Evolutionary conservation across 192 early-diverging fungal species (phyloP).

Genomic region (Phycomyces nitens): DNA sequence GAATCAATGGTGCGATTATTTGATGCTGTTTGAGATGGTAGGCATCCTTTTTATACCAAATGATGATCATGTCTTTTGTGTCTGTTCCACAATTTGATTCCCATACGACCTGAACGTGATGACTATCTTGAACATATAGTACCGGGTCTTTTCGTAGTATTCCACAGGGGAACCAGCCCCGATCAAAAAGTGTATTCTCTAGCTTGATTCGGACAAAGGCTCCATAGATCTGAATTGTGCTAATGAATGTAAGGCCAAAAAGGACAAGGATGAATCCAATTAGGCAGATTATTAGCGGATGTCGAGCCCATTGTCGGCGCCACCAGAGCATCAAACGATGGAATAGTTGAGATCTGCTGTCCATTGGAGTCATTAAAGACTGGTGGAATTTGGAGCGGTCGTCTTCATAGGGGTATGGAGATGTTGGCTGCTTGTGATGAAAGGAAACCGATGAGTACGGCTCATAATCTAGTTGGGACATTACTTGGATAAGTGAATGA

Average conservation of each 20-base stretch:
- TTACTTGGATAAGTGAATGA: neutral
- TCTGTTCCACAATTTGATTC: slow-evolving; percentile 50
- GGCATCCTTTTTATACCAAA: slow-evolving; percentile 28
- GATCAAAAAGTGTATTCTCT: slow-evolving; percentile 45
- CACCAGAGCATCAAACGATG: neutral
- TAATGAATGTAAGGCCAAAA: slow-evolving; percentile 11
- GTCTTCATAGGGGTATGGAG: slow-evolving; percentile 24
- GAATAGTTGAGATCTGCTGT: slow-evolving; percentile 7
- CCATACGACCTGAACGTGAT: slow-evolving; percentile 50
- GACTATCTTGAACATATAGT: slow-evolving; percentile 46
- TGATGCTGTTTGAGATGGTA: neutral
- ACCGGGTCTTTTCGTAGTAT: slow-evolving; percentile 52
- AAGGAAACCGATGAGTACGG: slow-evolving; percentile 36
- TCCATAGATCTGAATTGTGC: slow-evolving; percentile 17
- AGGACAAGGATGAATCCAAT: slow-evolving; percentile 1
- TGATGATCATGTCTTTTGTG: slow-evolving; percentile 40
- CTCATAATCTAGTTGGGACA: slow-evolving; percentile 14
- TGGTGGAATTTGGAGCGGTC: neutral
- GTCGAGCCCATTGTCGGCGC: slow-evolving; percentile 1
- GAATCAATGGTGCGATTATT: slow-evolving; percentile 11
- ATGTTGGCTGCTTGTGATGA: slow-evolving; percentile 32
- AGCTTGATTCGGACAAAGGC: slow-evolving; percentile 40
- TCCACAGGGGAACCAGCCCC: slow-evolving; percentile 42
- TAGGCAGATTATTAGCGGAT: neutral
- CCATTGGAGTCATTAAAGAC: neutral